Base-by-base conservation (phyloP, 257 asterid genomes). In the Solanum lycopersicoides region DNA sequence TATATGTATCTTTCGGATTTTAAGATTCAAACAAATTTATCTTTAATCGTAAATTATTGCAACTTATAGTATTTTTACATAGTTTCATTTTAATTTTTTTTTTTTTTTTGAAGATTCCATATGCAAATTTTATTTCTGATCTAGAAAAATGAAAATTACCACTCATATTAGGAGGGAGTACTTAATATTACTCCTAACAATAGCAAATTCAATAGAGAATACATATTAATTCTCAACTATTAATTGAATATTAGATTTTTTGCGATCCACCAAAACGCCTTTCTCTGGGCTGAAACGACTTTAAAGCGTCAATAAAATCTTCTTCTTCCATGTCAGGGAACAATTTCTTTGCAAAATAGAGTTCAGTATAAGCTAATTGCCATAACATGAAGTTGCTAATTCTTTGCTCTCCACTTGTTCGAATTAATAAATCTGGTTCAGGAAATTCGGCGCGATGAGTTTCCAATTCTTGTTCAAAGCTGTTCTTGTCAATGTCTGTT, bases 311-410 rank as follows among this genome's bases (percentile, higher is more conserved):
- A 0, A 66, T 12, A 23, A 91, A 83, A 13, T 88, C 86, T 5
- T 20, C 85, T 50, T 89, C 60, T 3, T 83, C 72, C 83, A 91
- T 88, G 37, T 89, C 92, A 3, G 91, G 92, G 56, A 88, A 91
- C 0, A 65, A 4, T 4, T 60, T 87, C 2, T 87, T 37, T 13
- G 34, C 45, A 32, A 91, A 91, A 10, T 65, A 84, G 50, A 91
- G 23, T 50, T 90, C 90, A 0, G 90, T 56, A 47, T 90, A 89
- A 71, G 93, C 92, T 28, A 90, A 60, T 44, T 92, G 92, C 92
- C 94, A 89, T n/a, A 89, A 6, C 87, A 92, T 14, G 86, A 88
- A 92, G 47, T 92, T 92, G 87, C 93, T 90, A 9, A 89, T 0
- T 86, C 93, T 89, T 18, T 66, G 13, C 45, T 90, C 93, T 11